Conservation (phyloP, 179 eudicot species). For the Sideroxylon spinosum region DNA sequence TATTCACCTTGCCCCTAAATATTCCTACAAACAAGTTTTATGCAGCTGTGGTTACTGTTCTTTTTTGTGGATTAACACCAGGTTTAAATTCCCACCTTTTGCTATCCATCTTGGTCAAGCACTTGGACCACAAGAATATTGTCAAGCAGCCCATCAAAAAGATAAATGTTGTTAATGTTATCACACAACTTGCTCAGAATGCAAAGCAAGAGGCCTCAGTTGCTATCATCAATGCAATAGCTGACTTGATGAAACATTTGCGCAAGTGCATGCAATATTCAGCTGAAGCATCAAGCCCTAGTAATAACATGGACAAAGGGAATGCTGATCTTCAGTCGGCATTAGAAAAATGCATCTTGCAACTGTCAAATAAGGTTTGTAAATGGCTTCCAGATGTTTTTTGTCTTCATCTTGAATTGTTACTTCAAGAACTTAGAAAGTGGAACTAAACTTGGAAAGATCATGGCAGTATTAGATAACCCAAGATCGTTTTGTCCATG, state of each 20-base stretch:
- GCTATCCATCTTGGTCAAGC: constrained; percentile 69
- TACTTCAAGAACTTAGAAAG: neutral
- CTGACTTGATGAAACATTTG: constrained; percentile 65
- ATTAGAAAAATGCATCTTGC: constrained; percentile 64
- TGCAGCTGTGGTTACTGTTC: constrained; percentile 1
- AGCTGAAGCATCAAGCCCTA: constrained; percentile 47
- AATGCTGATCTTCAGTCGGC: constrained; percentile 68
- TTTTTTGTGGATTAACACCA: constrained; percentile 23
- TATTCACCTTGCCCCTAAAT: neutral
- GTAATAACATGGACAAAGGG: constrained; percentile 40
- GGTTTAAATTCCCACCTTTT: constrained; percentile 66
- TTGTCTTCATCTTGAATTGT: neutral
- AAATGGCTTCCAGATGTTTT: neutral
- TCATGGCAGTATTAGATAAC: too few species aligned
- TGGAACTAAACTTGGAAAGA: neutral
- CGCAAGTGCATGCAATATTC: constrained; percentile 75
- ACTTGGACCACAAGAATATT: constrained; percentile 74
- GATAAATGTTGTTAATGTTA: constrained; percentile 54
- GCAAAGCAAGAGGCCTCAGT: constrained; percentile 55
- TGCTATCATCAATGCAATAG: constrained; percentile 63
- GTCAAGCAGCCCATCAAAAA: constrained; percentile 62
- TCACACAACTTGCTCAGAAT: constrained; percentile 52
- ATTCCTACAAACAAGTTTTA: neutral
- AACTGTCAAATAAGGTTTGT: constrained; percentile 68
- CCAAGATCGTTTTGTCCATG: neutral